Percentiles rank a stretch among this genome's conserved stretches.
Conservation (phyloP, 257 asterid species). For the Marsdenia floribunda region DNA sequence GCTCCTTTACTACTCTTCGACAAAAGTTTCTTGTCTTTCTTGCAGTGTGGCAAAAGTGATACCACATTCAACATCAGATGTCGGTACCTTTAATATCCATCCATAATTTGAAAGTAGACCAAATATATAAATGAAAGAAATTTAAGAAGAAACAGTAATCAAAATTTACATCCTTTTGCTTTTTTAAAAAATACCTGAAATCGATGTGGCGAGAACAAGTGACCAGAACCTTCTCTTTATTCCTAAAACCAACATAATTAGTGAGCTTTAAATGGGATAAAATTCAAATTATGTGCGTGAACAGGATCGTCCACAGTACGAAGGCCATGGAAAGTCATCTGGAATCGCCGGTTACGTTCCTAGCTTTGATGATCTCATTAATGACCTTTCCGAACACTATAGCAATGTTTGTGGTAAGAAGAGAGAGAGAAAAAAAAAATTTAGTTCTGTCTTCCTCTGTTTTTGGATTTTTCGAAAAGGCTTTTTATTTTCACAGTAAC, state of each 20-base stretch:
- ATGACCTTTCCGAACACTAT: constrained; percentile 49
- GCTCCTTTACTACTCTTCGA: constrained; percentile 89
- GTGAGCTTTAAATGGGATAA: too few species aligned
- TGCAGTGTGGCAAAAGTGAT: constrained; percentile 79
- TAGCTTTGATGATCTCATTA: constrained; percentile 43
- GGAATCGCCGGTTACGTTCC: constrained; percentile 44
- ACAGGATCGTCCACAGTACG: constrained; percentile 60
- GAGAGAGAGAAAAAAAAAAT: background rate
- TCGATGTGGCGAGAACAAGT: constrained; percentile 88
- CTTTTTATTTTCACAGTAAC: background rate
- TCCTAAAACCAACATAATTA: constrained; percentile 46
- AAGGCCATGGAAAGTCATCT: constrained; percentile 68
- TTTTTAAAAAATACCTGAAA: constrained; percentile 45
- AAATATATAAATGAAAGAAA: constrained; percentile 7
- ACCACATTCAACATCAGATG: constrained; percentile 93
- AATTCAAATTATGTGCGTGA: too few species aligned
- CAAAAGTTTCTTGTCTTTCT: constrained; percentile 89
- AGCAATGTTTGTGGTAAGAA: constrained; percentile 40
- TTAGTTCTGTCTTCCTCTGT: background rate
- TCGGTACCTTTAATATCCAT: constrained; percentile 68
- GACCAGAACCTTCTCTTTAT: constrained; percentile 80
- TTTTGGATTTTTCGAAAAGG: background rate
- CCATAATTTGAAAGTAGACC: constrained; percentile 8
- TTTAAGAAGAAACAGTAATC: background rate
- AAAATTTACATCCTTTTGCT: background rate